Conservation (phyloP, 345 rosid genomes). For the Salix arbutifolia region DNA sequence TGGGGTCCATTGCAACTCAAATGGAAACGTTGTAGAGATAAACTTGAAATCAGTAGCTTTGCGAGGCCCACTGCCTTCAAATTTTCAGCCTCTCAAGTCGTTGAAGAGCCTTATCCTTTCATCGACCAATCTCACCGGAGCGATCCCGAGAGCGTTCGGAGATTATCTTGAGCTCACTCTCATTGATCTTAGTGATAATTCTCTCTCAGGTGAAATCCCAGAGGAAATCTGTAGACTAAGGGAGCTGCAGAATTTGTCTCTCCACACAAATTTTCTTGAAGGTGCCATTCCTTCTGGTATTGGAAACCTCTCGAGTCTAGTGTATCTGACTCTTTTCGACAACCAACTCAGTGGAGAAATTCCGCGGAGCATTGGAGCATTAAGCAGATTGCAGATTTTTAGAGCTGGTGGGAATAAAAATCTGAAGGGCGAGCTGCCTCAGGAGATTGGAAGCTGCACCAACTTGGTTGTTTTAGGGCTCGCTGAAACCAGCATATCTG, state of each 20-base stretch:
- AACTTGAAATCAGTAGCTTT: conserved; percentile 51
- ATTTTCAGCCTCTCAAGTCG: conserved; percentile 50
- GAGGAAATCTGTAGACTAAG: conserved; percentile 55
- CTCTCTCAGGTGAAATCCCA: conserved; percentile 72
- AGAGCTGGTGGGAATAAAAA: conserved; percentile 92
- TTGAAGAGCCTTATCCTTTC: conserved; percentile 56
- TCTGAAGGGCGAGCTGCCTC: conserved; percentile 75
- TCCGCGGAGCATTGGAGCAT: conserved; percentile 62
- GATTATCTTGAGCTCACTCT: conserved; percentile 46
- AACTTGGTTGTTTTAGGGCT: conserved; percentile 76
- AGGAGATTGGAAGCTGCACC: conserved; percentile 86
- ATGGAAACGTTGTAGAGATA: conserved; percentile 53
- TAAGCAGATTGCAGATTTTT: conserved; percentile 48
- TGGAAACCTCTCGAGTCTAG: conserved; percentile 59
- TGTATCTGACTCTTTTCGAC: conserved; percentile 62
- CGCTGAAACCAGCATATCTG: conserved; percentile 91
- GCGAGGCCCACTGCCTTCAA: conserved; percentile 64
- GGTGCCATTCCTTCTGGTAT: conserved; percentile 68
- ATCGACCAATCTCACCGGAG: conserved; percentile 69
- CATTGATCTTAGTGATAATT: conserved; percentile 71
- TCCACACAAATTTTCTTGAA: conserved; percentile 70
- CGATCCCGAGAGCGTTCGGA: conserved; percentile 64
- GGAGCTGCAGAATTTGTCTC: conserved; percentile 50
- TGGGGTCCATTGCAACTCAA: conserved; percentile 63
- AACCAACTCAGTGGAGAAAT: conserved; percentile 71